Percentiles rank a stretch among this genome's conserved stretches.
These are phyloP conservation scores for Prinsepia uniflora DNA, from an alignment of 306 rosid species.

Conservation along the genomic window DNA sequence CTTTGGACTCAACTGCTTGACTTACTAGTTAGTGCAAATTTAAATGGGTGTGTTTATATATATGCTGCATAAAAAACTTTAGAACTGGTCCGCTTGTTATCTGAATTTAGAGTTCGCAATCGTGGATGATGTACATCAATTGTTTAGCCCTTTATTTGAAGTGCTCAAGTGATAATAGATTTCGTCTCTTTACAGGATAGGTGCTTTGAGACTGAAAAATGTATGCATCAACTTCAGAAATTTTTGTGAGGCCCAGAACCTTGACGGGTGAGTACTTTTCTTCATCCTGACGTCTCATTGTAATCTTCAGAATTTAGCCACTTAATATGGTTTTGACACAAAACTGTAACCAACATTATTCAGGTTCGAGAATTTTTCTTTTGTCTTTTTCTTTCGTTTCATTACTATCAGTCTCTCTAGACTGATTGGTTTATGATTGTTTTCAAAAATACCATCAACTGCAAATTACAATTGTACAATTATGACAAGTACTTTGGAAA, in stretches of 20 bases:
- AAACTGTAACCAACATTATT: neutral
- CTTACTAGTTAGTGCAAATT: neutral
- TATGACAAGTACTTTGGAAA: neutral
- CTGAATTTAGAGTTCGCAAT: neutral
- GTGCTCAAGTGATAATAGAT: neutral
- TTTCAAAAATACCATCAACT: too few species aligned
- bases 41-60: neutral
- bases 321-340: neutral
- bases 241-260: constrained; percentile 57
- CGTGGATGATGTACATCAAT: neutral
- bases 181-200: constrained; percentile 44
- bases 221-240: constrained; percentile 50
- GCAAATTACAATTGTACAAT: neutral
- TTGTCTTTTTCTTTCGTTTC: too few species aligned
- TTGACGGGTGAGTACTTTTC: constrained; percentile 59
- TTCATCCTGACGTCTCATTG: neutral
- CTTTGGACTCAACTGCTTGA: neutral
- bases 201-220: constrained; percentile 62
- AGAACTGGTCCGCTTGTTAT: neutral
- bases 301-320: constrained; percentile 7
- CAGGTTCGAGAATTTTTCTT: too few species aligned
- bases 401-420: too few species aligned
- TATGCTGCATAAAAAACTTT: neutral
- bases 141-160: neutral
- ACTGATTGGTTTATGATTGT: too few species aligned